These are phyloP conservation scores for Linnemannia exigua DNA, from an alignment of 192 early-diverging fungal species.

Conservation along the genomic window DNA sequence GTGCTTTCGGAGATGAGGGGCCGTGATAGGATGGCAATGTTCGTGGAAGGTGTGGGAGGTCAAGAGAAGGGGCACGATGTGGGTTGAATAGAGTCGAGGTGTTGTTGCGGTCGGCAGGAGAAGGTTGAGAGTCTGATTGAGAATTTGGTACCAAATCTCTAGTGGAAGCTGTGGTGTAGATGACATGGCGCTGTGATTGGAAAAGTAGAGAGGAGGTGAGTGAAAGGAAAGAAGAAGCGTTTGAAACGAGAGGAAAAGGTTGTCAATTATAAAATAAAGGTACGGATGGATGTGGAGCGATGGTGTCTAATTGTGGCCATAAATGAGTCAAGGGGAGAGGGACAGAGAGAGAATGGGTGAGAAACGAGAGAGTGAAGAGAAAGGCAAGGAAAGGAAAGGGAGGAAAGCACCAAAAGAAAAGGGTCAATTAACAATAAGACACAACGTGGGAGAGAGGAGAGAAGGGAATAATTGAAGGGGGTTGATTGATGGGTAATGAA, in stretches of 20 bases:
- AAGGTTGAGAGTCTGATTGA: constrained; percentile 41
- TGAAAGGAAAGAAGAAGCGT: background rate
- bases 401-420: background rate
- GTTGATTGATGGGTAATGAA: background rate
- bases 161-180: constrained; percentile 33
- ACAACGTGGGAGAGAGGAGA: constrained; percentile 4
- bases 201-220: background rate
- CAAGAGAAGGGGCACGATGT: constrained; percentile 42
- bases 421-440: constrained; percentile 4
- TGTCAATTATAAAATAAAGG: background rate
- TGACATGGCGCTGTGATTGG: background rate
- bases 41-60: constrained; percentile 50
- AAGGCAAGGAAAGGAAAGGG: background rate
- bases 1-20: constrained; percentile 48
- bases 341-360: background rate
- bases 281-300: background rate
- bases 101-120: constrained; percentile 43
- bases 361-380: background rate
- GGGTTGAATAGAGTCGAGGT: constrained; percentile 37
- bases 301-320: background rate
- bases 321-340: constrained; percentile 1
- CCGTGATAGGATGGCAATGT: constrained; percentile 49
- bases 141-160: constrained; percentile 54
- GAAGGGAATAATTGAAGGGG: background rate
- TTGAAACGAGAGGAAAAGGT: background rate